Base-by-base conservation (phyloP, 2,329 filamentous ascomycete genomes). In the Fonsecaea pedrosoi region DNA sequence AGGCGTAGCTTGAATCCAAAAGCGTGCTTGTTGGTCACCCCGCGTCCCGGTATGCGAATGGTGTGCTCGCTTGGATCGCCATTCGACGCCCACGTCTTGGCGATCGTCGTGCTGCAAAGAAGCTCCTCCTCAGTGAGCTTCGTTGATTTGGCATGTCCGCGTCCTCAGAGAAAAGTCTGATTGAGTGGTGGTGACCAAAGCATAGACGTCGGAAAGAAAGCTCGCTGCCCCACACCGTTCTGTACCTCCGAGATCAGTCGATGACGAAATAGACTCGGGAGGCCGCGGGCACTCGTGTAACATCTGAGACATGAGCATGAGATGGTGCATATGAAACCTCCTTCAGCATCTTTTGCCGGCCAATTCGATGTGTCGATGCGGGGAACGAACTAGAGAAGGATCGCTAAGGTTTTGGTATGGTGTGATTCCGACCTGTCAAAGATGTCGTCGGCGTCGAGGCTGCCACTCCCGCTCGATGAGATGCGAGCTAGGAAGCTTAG, bases 301-400 rank as follows among this genome's bases (percentile, higher is more conserved):
- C 45, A 25, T 50, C 45, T 50, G 45, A 50, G 45, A 50, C 45
- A 50, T 50, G 45, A 50, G 45, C 45, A 50, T 50, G 18, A 50
- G 45, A 50, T 30, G 45, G 45, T 50, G 45, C 45, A 50, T 50
- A 30, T 50, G 45, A 50, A 50, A 21, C 45, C 45, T 50, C 21
- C 21, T 50, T 30, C 9, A 21, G 45, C 18, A 30, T 7, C 45
- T 30, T 12, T 50, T 9, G 18, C 12, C 18, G 45, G 21, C 45
- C 18, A 30, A 50, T 50, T 50, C 45, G 45, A 50, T 18, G 12
- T 50, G 25, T 18, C 45, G 25, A 50, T 18, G 45, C 45, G 45
- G 45, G 45, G 45, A 50, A 50, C 25, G 45, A 50, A 21, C 45
- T 50, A 8, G 18, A 30, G 9, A 50, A 21, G 45, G 45, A 50